A percentile compares a stretch with the other conserved stretches of the same genome.
These are phyloP conservation scores for Penicillium sp. DNA, from an alignment of 2,329 filamentous ascomycete species.

Conservation along the genomic window DNA sequence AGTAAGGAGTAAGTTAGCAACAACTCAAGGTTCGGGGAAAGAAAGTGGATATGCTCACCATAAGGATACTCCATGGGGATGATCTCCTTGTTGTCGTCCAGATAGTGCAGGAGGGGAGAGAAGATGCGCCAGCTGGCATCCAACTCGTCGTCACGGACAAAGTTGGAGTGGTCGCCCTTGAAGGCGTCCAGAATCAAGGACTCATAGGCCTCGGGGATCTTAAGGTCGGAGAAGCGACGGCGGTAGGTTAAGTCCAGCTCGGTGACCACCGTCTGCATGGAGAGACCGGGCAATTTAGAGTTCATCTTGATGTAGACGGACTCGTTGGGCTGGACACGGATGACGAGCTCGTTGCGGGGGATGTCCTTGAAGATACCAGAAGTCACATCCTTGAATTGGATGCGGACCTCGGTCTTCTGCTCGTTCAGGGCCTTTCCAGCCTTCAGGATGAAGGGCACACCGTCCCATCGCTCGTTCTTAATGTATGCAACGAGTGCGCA, in stretches of 20 bases:
- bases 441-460: slow-evolving; percentile 98
- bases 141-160: slow-evolving; percentile 92
- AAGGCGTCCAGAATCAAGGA: slow-evolving; percentile 94
- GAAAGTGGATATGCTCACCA: slow-evolving; percentile 59
- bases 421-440: slow-evolving; percentile 98
- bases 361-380: slow-evolving; percentile 99
- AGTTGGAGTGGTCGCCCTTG: slow-evolving; percentile 99
- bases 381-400: slow-evolving; percentile 99
- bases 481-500: slow-evolving; percentile 96
- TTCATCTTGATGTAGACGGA: slow-evolving; percentile 99
- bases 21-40: not conserved
- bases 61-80: slow-evolving; percentile 99
- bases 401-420: slow-evolving; percentile 98
- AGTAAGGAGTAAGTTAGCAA: slow-evolving; percentile 5
- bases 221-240: slow-evolving; percentile 95
- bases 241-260: slow-evolving; percentile 98
- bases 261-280: slow-evolving; percentile 98
- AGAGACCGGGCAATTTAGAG: slow-evolving; percentile 95
- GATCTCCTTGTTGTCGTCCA: slow-evolving; percentile 99
- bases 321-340: slow-evolving; percentile 98
- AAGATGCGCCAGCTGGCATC: slow-evolving; percentile 99
- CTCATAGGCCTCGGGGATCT: slow-evolving; percentile 99
- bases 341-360: slow-evolving; percentile 96
- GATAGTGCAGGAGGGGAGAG: slow-evolving; percentile 92
- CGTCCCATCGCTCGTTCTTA: slow-evolving; percentile 99